A percentile compares a stretch with the other conserved stretches of the same genome.
phyloP scores from a whole-genome alignment of 2,329 filamentous ascomycete species.

The Colletotrichum trifolii region DNA sequence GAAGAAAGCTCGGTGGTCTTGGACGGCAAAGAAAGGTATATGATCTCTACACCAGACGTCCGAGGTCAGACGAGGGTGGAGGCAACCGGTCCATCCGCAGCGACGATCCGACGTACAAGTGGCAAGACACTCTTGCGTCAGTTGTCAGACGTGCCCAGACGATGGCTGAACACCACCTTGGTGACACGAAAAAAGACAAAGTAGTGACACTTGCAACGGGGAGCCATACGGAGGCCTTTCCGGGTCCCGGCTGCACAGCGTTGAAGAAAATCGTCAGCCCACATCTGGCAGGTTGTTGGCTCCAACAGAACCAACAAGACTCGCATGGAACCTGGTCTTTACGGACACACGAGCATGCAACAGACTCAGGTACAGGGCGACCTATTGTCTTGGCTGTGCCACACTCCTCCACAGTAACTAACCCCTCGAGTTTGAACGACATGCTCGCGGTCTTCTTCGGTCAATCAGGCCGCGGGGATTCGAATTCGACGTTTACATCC shows the following conservation, averaged over 20 bases:
- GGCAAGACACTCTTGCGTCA: no score
- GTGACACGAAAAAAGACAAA: background rate
- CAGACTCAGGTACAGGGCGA: no score
- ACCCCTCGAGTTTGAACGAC: background rate
- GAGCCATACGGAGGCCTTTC: background rate
- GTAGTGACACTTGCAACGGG: background rate
- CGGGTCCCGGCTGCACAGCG: background rate
- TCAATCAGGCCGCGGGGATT: background rate
- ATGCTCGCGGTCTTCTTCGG: no score
- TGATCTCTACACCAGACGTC: no score
- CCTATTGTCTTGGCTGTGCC: slow-evolving; percentile 1
- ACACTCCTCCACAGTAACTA: background rate
- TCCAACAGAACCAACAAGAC: slow-evolving; percentile 1
- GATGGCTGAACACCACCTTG: no score
- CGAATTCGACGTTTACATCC: background rate
- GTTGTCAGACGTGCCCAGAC: no score
- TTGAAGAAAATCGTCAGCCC: background rate
- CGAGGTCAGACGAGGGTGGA: no score
- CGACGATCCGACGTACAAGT: no score
- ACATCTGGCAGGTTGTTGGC: background rate
- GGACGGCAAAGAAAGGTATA: no score
- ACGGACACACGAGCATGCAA: background rate
- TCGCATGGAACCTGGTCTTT: background rate
- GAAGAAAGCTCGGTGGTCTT: no score
- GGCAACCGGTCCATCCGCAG: no score